Evolutionary conservation across 306 rosid genomes (phyloP), one percentile per base, ranked within the genome.

Genomic region (Vachellia collinsii): DNA sequence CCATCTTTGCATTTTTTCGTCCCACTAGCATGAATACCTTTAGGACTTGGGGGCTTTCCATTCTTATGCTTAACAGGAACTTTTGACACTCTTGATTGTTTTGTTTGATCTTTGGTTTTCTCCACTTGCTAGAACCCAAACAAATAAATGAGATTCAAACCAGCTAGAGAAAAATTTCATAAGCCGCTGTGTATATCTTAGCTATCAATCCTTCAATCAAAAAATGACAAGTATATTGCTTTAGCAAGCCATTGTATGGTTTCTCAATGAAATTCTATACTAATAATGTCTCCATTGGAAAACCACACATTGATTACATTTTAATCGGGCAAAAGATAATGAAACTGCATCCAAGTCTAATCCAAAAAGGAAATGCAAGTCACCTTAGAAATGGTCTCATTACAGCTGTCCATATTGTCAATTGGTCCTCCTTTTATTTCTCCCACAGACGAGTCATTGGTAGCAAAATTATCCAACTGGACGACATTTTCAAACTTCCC

Each of bases 1-100:
- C 90, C 94, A 71, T 88, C 94, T 84, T 86, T 89, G 87, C 59
- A 80, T 86, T 82, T 89, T 82, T 79, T 89, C 13, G 68, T 76
- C 44, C 19, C 75, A 79, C 82, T 79, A 70, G 86, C 83, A 67
- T 82, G 78, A 87, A 69, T 64, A 37, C 46, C 84, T 85, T 75
- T 87, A 16, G 85, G 75, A 78, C 84, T 79, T 37, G 83, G 75
- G 29, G 86, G 20, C 81, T 92, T 92, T 70, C 78, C 88, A 85
- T 77, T 90, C 34, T 29, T 29, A 29, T 29, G 34, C 85, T 90
- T 93, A 82, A 80, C 82, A 77, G 72, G 76, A 86, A 85, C 94
- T 81, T 90, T 89, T 12, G 17, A 81, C 37, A 84, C 80, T 85
- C 80, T 85, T 68, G 83, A 47, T 77, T 80, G 83, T 85, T 83